These are phyloP conservation scores for Quercus tomentella DNA, from an alignment of 331 rosid species.

Conservation along the genomic window DNA sequence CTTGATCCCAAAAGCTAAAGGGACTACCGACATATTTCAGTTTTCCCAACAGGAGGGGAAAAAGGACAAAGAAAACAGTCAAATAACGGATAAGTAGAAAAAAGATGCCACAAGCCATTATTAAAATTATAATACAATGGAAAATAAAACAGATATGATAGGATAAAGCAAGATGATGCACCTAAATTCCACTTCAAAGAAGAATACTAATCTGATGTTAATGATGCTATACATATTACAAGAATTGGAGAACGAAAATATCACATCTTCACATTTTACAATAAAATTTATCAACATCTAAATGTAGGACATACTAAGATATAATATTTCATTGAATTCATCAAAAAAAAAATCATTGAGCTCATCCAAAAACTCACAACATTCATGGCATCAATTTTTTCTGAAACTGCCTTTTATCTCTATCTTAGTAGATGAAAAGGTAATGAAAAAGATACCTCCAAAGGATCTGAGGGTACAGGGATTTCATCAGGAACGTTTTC, in stretches of 20 bases:
- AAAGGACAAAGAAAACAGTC: not conserved
- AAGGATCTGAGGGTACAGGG: constrained; percentile 52
- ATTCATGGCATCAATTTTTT: not conserved
- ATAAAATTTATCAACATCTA: not conserved
- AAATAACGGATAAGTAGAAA: not conserved
- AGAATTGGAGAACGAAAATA: not conserved
- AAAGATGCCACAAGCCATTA: not conserved
- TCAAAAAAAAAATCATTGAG: not conserved
- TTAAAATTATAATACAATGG: not conserved
- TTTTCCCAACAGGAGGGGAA: not conserved
- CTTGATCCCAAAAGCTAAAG: not conserved
- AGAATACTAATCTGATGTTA: not conserved
- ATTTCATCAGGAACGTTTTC: constrained; percentile 31
- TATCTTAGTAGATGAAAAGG: not conserved
- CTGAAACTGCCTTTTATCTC: not conserved
- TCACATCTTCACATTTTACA: not conserved
- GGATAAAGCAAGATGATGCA: not conserved
- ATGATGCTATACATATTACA: not conserved
- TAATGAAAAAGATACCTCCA: constrained; percentile 54
- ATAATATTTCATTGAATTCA: not conserved
- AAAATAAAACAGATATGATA: not conserved
- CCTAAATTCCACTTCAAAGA: not conserved
- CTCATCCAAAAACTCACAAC: not conserved
- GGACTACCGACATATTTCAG: not conserved
- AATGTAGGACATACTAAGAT: not conserved